phyloP scores from a whole-genome alignment of 2,329 filamentous ascomycete species.

The Pestalotiopsis sp. region DNA sequence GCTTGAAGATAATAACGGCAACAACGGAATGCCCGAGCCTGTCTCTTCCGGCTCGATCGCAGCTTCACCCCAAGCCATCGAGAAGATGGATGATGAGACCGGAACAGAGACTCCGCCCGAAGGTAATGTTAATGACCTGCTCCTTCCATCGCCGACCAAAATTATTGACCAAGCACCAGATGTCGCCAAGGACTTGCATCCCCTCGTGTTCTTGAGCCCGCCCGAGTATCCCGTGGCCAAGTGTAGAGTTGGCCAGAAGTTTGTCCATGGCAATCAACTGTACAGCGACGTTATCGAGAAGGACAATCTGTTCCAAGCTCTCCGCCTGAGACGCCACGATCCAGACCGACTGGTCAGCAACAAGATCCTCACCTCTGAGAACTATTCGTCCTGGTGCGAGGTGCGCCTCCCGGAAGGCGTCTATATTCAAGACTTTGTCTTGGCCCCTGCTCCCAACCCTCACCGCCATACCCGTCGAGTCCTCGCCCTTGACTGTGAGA shows the following conservation, averaged over 20 bases:
- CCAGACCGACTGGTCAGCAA: neutral
- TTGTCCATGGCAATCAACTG: neutral
- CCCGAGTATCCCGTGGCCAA: neutral
- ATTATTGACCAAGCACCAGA: neutral
- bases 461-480: constrained; percentile 28
- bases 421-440: neutral
- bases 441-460: neutral
- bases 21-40: too few species aligned
- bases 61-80: too few species aligned
- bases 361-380: neutral
- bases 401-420: neutral
- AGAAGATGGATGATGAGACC: too few species aligned
- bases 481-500: constrained; percentile 51
- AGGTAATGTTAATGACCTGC: neutral
- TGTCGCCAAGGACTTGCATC: neutral
- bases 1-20: too few species aligned
- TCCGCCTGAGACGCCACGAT: neutral
- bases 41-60: too few species aligned
- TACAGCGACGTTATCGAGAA: neutral
- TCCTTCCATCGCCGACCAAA: neutral
- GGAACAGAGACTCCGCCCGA: neutral
- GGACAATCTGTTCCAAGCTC: constrained; percentile 4
- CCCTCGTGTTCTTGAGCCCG: neutral
- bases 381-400: neutral
- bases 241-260: neutral